Evolutionary conservation across 106 monocot genomes (phyloP), one percentile per base, ranked within the genome.

Genomic region (Apostasia shenzhenica): DNA sequence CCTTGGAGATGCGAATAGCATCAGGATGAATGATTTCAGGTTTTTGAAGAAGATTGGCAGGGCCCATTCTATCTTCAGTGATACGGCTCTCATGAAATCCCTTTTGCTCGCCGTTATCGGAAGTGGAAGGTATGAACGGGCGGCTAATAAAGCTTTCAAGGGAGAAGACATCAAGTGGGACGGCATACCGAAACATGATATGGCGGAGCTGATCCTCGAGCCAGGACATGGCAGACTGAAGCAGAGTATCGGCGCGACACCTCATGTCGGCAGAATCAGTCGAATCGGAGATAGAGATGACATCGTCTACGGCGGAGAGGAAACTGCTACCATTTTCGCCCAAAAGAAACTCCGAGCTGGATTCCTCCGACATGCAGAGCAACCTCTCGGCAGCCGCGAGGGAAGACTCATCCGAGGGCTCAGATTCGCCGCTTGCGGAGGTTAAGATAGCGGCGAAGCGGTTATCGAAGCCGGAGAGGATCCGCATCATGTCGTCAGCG

Each of bases 391-490:
- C 13, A n/a, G 56, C 3, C 42, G 45, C 71, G 44, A 42, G 14
- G 57, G n/a, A 1, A 50, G 51, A 12, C 9, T 0, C 26, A n/a
- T n/a, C 8, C 48, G 49, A 41, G 12, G 52, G 13, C 10, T 60
- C 4, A 9, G 54, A 5, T 40, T 75, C 54, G 54, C 48, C 14
- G 48, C 67, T 7, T 10, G 67, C 43, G 70, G 72, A 69, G 76
- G 69, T 61, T 69, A 47, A 54, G 43, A 74, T 53, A 7, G 66
- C 9, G 58, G 78, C 82, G 80, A 86, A 74, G 50, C 86, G 81
- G 74, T 81, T 64, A 82, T 84, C 86, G 80, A 90, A 86, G 53
- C 75, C 80, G 65, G 90, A 87, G 69, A 94, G 84, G 84, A 94
- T 90, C 43, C 82, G 71, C 44, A 93, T 76, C 84, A 94, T 94